A percentile compares a stretch with the other conserved stretches of the same genome.
These are phyloP conservation scores for Colletotrichum liriopes DNA, from an alignment of 2,329 filamentous ascomycete species.

Conservation along the genomic window DNA sequence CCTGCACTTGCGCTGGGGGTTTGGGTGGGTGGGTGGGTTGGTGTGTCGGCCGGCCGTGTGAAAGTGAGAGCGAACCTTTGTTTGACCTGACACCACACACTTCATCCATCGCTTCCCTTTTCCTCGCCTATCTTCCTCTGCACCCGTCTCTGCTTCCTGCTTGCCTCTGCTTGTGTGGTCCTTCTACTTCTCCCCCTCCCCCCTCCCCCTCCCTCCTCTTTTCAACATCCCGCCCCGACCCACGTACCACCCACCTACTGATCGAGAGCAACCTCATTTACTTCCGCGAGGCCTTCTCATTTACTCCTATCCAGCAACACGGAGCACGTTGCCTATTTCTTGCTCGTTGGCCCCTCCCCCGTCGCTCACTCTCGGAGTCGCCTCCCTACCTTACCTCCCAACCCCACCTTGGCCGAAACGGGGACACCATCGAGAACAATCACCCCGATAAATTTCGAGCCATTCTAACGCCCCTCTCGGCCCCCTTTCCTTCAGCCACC, in stretches of 20 bases:
- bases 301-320: constrained; percentile 34
- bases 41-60: not conserved
- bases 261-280: constrained; percentile 37
- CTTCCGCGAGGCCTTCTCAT: constrained; percentile 31
- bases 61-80: constrained; percentile 15
- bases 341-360: constrained; percentile 31
- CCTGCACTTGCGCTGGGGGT: constrained; percentile 14
- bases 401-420: constrained; percentile 44
- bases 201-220: constrained; percentile 15
- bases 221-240: constrained; percentile 34
- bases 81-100: constrained; percentile 21
- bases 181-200: constrained; percentile 8
- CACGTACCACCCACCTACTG: constrained; percentile 29
- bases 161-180: not conserved
- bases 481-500: constrained; percentile 37
- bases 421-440: constrained; percentile 40
- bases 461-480: constrained; percentile 31
- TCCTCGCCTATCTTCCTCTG: constrained; percentile 21
- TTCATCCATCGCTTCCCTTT: constrained; percentile 6
- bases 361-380: constrained; percentile 37
- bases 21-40: constrained; percentile 11
- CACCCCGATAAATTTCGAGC: constrained; percentile 42
- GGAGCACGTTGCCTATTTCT: constrained; percentile 40
- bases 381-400: constrained; percentile 38
- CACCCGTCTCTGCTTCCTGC: constrained; percentile 25